Evolutionary conservation across 345 rosid genomes (phyloP).

Genomic region (Physaria fendleri): DNA sequence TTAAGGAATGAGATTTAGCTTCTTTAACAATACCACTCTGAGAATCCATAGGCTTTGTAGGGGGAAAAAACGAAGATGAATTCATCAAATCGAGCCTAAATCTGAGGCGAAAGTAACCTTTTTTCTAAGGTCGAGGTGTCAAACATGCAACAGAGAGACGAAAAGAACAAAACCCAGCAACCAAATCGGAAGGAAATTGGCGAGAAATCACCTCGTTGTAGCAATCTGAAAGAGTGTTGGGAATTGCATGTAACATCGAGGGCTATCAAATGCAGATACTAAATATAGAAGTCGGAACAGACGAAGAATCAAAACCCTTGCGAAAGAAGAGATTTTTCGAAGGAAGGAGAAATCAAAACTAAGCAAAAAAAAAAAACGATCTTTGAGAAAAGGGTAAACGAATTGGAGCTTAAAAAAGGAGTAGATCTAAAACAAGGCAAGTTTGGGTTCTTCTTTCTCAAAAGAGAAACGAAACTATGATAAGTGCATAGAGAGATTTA

Average conservation of each 20-base stretch:
- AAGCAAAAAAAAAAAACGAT: too few species aligned
- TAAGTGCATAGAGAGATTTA: too few species aligned
- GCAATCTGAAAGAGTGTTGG: conserved; percentile 14
- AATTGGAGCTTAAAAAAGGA: too few species aligned
- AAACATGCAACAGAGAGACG: conserved; percentile 23
- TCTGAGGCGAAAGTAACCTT: conserved; percentile 11
- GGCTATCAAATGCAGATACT: conserved; percentile 18
- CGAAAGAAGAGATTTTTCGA: too few species aligned
- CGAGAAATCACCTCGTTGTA: conserved; percentile 6
- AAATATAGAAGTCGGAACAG: too few species aligned
- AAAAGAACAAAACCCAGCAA: background rate
- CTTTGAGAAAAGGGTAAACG: too few species aligned
- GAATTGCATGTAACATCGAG: conserved; percentile 32
- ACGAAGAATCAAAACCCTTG: too few species aligned
- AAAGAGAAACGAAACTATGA: too few species aligned
- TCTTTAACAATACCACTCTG: conserved; percentile 45
- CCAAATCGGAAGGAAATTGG: too few species aligned
- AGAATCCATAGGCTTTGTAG: conserved; percentile 42
- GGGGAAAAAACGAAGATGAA: background rate
- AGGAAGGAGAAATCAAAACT: too few species aligned
- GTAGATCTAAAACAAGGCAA: too few species aligned
- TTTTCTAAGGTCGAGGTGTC: conserved; percentile 6
- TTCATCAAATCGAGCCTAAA: conserved; percentile 18
- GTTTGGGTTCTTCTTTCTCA: too few species aligned
- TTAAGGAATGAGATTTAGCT: conserved; percentile 55